Base-by-base conservation (phyloP, 257 asterid species). In the Solanum okadae region DNA sequence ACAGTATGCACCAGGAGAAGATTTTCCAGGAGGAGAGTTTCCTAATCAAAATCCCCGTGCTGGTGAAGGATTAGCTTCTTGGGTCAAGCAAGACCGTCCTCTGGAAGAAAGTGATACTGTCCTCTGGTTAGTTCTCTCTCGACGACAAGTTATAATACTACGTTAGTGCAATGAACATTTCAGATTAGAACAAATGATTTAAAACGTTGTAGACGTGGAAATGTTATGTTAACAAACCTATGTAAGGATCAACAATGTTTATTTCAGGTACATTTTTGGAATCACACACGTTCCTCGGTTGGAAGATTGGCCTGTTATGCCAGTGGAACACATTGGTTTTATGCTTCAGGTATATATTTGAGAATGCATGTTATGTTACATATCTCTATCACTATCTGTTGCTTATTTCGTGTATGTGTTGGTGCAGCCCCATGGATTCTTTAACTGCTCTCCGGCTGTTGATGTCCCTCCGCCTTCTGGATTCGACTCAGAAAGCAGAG, bases 281-380 rank as follows among this genome's bases (percentile, higher is more conserved):
- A 94, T 96, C 91, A 96, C 99, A 5, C 98, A 95, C 88, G 98
- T 95, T 86, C 98, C 99, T 85, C 93, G 98, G 29, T 83, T 95
- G 92, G 99, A 96, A 91, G 99, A 96, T 92, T 96, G 98, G 98
- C 99, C 99, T 46, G 98, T 96, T 81, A 96, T 96, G 99, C 99
- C 98, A 0, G 99, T 95, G 46, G 99, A 96, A 90, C 96, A 88
- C 92, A 93, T 95, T 81, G 99, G 99, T 65, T 96, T 96, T 88
- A 87, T 95, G 94, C 98, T 96, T 88, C 99, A 96, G 98, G 99
- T 95, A 71, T 72, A n/a, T 38, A 38, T 38, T 29, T 46, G n/a
- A 9, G 31, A 87, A 77, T 78, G 61, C 22, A 49, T 49, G 52
- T 75, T 65, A 70, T 76, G 71, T 63, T 63, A n/a, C 27, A 0